phyloP scores from a whole-genome alignment of 2,329 filamentous ascomycete species.

The Graphilbum fragrans region DNA sequence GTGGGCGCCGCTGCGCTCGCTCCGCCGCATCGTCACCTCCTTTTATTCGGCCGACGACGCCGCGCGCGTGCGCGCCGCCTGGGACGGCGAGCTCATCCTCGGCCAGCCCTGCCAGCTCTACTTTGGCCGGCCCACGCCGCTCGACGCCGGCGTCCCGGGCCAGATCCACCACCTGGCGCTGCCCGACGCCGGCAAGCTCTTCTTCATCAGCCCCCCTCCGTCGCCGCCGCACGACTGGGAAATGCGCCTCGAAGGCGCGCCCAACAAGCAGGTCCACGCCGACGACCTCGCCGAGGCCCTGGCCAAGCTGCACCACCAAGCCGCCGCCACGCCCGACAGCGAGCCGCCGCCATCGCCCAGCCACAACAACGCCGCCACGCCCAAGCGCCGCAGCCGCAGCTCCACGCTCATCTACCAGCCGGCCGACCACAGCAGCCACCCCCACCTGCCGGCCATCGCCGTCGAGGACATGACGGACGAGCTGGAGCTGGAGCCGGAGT shows the following conservation, averaged over 20 bases:
- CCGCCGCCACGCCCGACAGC: constrained; percentile 16
- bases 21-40: constrained; percentile 69
- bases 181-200: constrained; percentile 57
- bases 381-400: constrained; percentile 46
- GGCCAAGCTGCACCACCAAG: constrained; percentile 42
- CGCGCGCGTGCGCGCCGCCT: constrained; percentile 56
- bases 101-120: constrained; percentile 58
- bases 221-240: constrained; percentile 59
- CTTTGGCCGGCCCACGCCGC: constrained; percentile 51
- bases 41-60: constrained; percentile 62
- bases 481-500: constrained; percentile 11
- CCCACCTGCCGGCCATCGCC: constrained; percentile 49
- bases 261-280: constrained; percentile 58
- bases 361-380: constrained; percentile 10
- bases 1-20: constrained; percentile 71
- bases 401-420: constrained; percentile 56
- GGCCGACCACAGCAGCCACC: constrained; percentile 38
- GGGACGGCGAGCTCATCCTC: constrained; percentile 64
- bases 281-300: constrained; percentile 57
- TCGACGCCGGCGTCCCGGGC: constrained; percentile 23
- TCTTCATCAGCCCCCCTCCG: constrained; percentile 61
- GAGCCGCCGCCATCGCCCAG: constrained; percentile 17
- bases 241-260: constrained; percentile 54
- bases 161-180: constrained; percentile 49
- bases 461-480: constrained; percentile 56